Base-by-base conservation (phyloP, 371 early-diverging fungal species). In the Coelomomyces lativittatus region DNA sequence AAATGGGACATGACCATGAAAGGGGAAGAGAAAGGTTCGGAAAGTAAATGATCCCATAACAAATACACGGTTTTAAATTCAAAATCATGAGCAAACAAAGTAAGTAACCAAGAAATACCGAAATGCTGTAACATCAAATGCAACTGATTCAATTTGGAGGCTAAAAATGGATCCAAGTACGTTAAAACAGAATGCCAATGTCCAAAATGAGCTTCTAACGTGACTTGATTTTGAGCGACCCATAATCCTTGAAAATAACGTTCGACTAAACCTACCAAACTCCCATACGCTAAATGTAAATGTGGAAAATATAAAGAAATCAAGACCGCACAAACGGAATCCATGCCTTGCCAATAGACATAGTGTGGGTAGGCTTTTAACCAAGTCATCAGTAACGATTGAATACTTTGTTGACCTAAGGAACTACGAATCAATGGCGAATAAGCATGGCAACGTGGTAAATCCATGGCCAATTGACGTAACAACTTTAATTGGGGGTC, bases 341-440 rank as follows among this genome's bases (percentile, higher is more conserved):
- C 86, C 34, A 87, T 58, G 1, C 82, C 85, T 78, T 87, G 87
- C 87, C 87, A 87, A 50, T 87, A 87, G 12, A 83, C 86, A n/a
- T 67, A 50, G 9, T 66, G 52, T 14, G 57, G 64, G 44, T 81
- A 79, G 0, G 67, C 71, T 2, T 66, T 60, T 0, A 81, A 64
- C 82, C 82, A 83, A 23, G 78, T 67, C 56, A 80, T 81, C 24
- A 82, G 52, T 6, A 85, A 41, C 25, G 80, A 61, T 44, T 71
- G 63, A 51, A 86, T 55, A 46, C 80, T 81, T 37, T 63, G 62
- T 54, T 85, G 86, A 1, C 86, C 86, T 11, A 61, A 55, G 6
- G 77, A 70, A 21, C 80, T 80, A 6, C 79, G 73, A 44, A 88
- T 55, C 14, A 83, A 50, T 41, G 75, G 79, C 51, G 85, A 77